A percentile compares a stretch with the other conserved stretches of the same genome.
phyloP scores from a whole-genome alignment of 495 filamentous ascomycete species.

The Penicillium cinerascens region DNA sequence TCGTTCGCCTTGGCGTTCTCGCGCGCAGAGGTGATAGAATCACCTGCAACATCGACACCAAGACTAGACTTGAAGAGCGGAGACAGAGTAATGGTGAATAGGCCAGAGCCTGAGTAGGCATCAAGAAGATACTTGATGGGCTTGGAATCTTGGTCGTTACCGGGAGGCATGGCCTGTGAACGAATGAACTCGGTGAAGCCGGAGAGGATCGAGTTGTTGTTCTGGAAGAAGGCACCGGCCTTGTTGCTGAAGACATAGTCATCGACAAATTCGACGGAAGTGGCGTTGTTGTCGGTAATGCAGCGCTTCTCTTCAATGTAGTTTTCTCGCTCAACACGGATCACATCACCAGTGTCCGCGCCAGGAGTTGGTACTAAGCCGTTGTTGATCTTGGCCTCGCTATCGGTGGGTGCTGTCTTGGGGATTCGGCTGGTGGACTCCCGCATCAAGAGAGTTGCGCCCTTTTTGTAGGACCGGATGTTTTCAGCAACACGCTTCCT shows the following conservation, averaged over 20 bases:
- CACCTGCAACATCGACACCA: slow-evolving; percentile 66
- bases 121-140: slow-evolving; percentile 84
- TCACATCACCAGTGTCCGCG: slow-evolving; percentile 35
- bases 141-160: slow-evolving; percentile 27
- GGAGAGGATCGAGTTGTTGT: slow-evolving; percentile 98
- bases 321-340: slow-evolving; percentile 32
- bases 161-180: slow-evolving; percentile 59
- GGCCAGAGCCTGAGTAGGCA: slow-evolving; percentile 93
- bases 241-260: slow-evolving; percentile 82
- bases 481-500: slow-evolving; percentile 66
- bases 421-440: slow-evolving; percentile 73
- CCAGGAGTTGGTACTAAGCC: slow-evolving; percentile 12
- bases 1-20: slow-evolving; percentile 74
- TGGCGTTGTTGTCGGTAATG: slow-evolving; percentile 79
- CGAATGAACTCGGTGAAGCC: slow-evolving; percentile 89
- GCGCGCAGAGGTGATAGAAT: slow-evolving; percentile 71
- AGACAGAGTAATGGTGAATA: slow-evolving; percentile 94
- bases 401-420: slow-evolving; percentile 27
- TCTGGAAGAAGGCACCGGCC: slow-evolving; percentile 95
- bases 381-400: slow-evolving; percentile 13
- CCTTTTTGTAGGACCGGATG: slow-evolving; percentile 66
- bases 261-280: slow-evolving; percentile 80
- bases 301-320: slow-evolving; percentile 77
- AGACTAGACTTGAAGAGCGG: slow-evolving; percentile 67
- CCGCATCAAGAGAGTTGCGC: slow-evolving; percentile 84